These are phyloP conservation scores for Paraconiothyrium sp. DNA, from an alignment of 2,329 filamentous ascomycete species.

Conservation along the genomic window DNA sequence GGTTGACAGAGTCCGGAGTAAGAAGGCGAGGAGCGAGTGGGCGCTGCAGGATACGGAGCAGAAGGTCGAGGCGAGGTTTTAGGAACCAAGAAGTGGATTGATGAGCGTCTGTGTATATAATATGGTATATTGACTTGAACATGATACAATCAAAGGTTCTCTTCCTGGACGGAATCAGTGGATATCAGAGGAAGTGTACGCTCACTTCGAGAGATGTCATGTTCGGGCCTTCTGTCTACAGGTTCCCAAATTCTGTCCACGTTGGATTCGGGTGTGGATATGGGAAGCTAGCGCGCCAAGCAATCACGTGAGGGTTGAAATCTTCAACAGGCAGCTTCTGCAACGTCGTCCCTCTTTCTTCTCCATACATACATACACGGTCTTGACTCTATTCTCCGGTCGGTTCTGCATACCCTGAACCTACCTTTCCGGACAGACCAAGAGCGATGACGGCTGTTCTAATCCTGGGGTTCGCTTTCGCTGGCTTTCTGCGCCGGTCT, in stretches of 20 bases:
- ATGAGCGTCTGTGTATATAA: background rate
- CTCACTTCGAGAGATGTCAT: no score
- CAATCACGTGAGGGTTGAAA: background rate
- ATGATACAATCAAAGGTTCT: no score
- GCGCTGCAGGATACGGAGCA: slow-evolving; percentile 78
- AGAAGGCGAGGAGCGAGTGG: slow-evolving; percentile 73
- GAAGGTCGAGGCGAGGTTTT: slow-evolving; percentile 78
- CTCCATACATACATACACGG: slow-evolving; percentile 29
- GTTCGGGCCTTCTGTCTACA: background rate
- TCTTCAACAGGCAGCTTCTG: background rate
- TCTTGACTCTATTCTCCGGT: slow-evolving; percentile 28
- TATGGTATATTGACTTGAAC: background rate
- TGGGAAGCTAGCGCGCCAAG: slow-evolving; percentile 16
- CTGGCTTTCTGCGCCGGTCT: slow-evolving; percentile 45
- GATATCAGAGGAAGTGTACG: no score
- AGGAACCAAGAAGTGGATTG: background rate
- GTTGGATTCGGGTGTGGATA: background rate
- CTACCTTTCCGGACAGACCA: slow-evolving; percentile 45
- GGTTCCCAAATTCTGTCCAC: background rate
- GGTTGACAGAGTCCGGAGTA: slow-evolving; percentile 73
- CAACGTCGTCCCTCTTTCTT: background rate
- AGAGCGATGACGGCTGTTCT: slow-evolving; percentile 51
- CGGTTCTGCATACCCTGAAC: slow-evolving; percentile 36
- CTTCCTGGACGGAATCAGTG: no score
- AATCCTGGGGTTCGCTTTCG: slow-evolving; percentile 50